These are phyloP conservation scores for Pisolithus thermaeus DNA, from an alignment of 1,284 basidiomycete genomes.

Conservation along the genomic window DNA sequence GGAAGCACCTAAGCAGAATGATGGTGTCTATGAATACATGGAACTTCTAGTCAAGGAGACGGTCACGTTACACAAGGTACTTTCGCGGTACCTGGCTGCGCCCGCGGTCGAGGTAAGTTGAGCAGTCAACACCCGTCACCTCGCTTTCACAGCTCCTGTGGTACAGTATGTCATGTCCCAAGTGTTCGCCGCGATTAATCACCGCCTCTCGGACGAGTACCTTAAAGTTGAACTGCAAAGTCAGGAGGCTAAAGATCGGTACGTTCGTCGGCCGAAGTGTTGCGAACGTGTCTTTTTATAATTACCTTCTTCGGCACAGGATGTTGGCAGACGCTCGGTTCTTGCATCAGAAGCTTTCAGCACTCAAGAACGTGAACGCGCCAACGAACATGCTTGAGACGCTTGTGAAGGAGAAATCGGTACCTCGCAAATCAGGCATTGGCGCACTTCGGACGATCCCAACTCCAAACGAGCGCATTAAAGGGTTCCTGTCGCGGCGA, in stretches of 20 bases:
- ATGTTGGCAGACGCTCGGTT: conserved; percentile 74
- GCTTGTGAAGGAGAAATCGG: conserved; percentile 69
- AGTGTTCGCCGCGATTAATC: conserved; percentile 88
- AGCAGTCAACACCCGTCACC: neutral
- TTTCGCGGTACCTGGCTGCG: conserved; percentile 82
- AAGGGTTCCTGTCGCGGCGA: conserved; percentile 24
- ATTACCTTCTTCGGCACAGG: conserved; percentile 34
- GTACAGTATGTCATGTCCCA: conserved; percentile 83
- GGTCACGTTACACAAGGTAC: conserved; percentile 91
- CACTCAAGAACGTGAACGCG: conserved; percentile 61
- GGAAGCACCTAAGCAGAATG: conserved; percentile 53
- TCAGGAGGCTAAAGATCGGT: conserved; percentile 81
- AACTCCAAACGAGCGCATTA: conserved; percentile 30
- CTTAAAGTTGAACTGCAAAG: conserved; percentile 73
- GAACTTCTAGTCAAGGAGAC: conserved; percentile 93
- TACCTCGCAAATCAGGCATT: conserved; percentile 32
- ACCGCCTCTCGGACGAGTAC: conserved; percentile 82
- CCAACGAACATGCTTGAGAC: conserved; percentile 77
- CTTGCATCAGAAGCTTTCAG: conserved; percentile 67
- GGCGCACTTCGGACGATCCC: conserved; percentile 18
- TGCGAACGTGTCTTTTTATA: conserved; percentile 5
- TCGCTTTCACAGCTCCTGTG: conserved; percentile 3
- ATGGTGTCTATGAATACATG: conserved; percentile 77
- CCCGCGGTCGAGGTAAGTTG: conserved; percentile 69
- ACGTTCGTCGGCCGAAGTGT: conserved; percentile 20